Base-by-base conservation (phyloP, 1,284 basidiomycete species). In the Sphaerobolus stellatus region DNA sequence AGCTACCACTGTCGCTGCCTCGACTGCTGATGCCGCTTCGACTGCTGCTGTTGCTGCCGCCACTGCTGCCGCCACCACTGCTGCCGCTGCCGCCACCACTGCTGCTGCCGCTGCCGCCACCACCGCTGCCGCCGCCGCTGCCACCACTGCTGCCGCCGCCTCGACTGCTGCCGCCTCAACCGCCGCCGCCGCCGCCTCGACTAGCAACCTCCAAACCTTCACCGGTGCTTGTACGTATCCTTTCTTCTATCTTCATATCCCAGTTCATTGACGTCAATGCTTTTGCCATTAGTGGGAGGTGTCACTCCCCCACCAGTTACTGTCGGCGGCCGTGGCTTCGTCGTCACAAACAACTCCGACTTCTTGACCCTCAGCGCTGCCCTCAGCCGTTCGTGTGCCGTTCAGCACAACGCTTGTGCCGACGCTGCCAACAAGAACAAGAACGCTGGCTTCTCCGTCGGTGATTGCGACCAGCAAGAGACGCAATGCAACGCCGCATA, bases 201-300 rank as follows among this genome's bases (percentile, higher is more conserved):
- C 62, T 4, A 64, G 68, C 28, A 82, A 83, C 68, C 66, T 84
- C 27, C 82, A 84, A 66, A 79, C 68, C 30, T 85, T 85, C 72
- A 78, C 79, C 57, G 81, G 79, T 40, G 68, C 70, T 2, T 34
- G 48, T 49, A 8, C 31, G 48, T 49, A 34, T 14, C 16, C 13
- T 18, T 13, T 18, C 22, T 4, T 43, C 28, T 4, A n/a, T 43
- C 9, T 22, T 43, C 11, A 3, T 4, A 24, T 13, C 3, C 40
- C 7, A 6, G 22, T 43, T 43, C 22, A 14, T 43, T 18, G 22
- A 14, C 4, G 3, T 43, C 14, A 22, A 7, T 38, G 22, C 36
- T 5, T 5, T 43, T 3, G 4, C 5, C 7, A 2, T 58, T 56
- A 75, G 73, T 81, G 50, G 80, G 78, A 47, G 78, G 75, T 54